Evolutionary conservation across 768 basidiomycete genomes (phyloP).

Genomic region (Mrakia frigida): DNA sequence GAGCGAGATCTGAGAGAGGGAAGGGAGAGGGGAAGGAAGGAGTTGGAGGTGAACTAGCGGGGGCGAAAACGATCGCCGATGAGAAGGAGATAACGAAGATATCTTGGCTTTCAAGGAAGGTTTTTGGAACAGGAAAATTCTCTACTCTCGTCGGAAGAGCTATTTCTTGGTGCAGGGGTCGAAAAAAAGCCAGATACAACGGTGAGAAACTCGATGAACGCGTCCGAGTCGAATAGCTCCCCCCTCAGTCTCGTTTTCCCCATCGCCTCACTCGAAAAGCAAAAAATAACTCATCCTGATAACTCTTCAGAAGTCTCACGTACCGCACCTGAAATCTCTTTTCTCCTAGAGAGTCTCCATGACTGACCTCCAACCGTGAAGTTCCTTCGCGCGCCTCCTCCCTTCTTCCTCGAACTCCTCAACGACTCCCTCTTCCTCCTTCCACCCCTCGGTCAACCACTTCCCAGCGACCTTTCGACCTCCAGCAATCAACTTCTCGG

Average conservation of each 20-base stretch:
- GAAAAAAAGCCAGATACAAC: too few relatives aligned
- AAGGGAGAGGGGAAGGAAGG: not conserved
- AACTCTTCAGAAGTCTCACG: not conserved
- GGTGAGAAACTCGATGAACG: too few relatives aligned
- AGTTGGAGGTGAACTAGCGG: too few relatives aligned
- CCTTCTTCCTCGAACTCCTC: constrained; percentile 3
- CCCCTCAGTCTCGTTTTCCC: too few relatives aligned
- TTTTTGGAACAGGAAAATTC: too few relatives aligned
- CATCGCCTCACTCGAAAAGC: too few relatives aligned
- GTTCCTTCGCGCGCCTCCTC: not conserved
- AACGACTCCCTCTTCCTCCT: constrained; percentile 20
- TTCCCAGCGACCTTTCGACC: constrained; percentile 5
- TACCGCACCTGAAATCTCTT: not conserved
- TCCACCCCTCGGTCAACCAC: constrained; percentile 24
- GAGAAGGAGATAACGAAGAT: too few relatives aligned
- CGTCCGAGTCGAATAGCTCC: too few relatives aligned
- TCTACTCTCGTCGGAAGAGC: too few relatives aligned
- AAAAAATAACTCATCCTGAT: not conserved
- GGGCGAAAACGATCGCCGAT: too few relatives aligned
- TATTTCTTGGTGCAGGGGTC: too few relatives aligned
- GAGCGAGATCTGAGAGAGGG: not conserved
- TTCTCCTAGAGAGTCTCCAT: not conserved
- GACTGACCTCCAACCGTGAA: not conserved
- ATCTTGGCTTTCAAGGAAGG: too few relatives aligned
- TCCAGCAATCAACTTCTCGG: not conserved